Evolutionary conservation across 352 stramenopile genomes (phyloP).

Genomic region (Pythium dissotocum): DNA sequence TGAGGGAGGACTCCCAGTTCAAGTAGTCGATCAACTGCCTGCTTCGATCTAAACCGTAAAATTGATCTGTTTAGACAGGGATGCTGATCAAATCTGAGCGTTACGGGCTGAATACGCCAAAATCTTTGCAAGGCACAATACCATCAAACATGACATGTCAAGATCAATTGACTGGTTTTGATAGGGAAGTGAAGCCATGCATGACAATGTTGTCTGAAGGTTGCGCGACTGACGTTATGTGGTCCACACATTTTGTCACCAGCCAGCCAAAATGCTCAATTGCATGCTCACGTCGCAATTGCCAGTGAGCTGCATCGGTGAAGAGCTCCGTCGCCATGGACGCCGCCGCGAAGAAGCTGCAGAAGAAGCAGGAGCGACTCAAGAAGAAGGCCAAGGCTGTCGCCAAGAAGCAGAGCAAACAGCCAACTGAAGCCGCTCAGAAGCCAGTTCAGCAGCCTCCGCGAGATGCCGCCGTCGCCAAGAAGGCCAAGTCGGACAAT

Average conservation of each 20-base stretch:
- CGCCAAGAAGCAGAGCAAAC: slow-evolving; percentile 22
- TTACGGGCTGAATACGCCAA: too few relatives aligned
- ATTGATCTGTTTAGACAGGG: too few relatives aligned
- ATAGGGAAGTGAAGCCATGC: background rate
- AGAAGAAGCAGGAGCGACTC: slow-evolving; percentile 32
- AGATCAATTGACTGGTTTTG: background rate
- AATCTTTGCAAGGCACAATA: too few relatives aligned
- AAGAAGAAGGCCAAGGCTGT: slow-evolving; percentile 34
- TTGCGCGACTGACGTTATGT: background rate
- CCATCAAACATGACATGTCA: too few relatives aligned
- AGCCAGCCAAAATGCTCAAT: background rate
- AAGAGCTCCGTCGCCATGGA: slow-evolving; percentile 1
- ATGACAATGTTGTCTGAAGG: background rate
- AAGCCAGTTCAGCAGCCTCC: background rate
- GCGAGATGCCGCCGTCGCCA: background rate
- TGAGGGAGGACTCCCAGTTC: too few relatives aligned
- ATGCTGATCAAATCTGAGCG: too few relatives aligned
- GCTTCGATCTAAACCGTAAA: too few relatives aligned
- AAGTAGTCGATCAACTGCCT: too few relatives aligned
- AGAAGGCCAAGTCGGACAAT: slow-evolving; percentile 15
- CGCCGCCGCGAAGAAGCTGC: slow-evolving; percentile 29
- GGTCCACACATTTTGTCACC: background rate
- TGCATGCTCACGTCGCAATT: slow-evolving; percentile 6
- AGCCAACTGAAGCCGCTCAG: background rate
- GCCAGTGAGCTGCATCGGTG: background rate